phyloP scores from a whole-genome alignment of 2,329 filamentous ascomycete species.

The Harringtonia lauricola region DNA sequence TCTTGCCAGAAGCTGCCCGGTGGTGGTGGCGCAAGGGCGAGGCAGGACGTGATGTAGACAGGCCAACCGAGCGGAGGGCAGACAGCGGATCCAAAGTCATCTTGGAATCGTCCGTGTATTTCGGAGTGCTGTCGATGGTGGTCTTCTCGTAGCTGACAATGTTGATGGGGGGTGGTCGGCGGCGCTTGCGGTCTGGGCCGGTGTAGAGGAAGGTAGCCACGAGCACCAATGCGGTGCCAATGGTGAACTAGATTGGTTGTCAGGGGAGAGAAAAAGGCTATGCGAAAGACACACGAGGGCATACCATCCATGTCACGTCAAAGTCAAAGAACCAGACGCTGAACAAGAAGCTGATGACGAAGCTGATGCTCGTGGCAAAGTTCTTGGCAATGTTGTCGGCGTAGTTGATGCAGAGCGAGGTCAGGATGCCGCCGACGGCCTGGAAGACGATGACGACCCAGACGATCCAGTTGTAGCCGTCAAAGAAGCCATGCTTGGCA shows the following conservation, averaged over 20 bases:
- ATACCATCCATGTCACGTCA: constrained; percentile 58
- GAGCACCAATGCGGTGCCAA: constrained; percentile 71
- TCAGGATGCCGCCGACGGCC: constrained; percentile 73
- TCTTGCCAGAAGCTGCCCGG: constrained; percentile 24
- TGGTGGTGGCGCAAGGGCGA: constrained; percentile 29
- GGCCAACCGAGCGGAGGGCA: constrained; percentile 22
- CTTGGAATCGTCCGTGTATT: constrained; percentile 19
- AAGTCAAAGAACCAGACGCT: constrained; percentile 83
- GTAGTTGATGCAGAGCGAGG: constrained; percentile 70
- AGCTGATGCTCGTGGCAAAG: constrained; percentile 85
- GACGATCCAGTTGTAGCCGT: constrained; percentile 86
- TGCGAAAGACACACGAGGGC: too few species aligned
- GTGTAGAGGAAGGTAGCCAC: constrained; percentile 80
- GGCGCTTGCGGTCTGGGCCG: constrained; percentile 46
- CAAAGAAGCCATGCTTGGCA: constrained; percentile 78
- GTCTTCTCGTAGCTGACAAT: constrained; percentile 72
- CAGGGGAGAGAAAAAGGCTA: background rate
- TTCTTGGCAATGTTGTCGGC: constrained; percentile 89
- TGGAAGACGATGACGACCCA: constrained; percentile 80
- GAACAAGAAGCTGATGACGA: constrained; percentile 74
- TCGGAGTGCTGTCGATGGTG: constrained; percentile 40
- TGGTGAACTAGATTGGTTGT: constrained; percentile 54
- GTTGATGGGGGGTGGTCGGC: constrained; percentile 53
- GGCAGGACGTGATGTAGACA: constrained; percentile 34
- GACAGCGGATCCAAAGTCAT: constrained; percentile 31